A percentile compares a stretch with the other conserved stretches of the same genome.
phyloP scores from a whole-genome alignment of 2,329 filamentous ascomycete species.

The Chaetomium olivaceum region DNA sequence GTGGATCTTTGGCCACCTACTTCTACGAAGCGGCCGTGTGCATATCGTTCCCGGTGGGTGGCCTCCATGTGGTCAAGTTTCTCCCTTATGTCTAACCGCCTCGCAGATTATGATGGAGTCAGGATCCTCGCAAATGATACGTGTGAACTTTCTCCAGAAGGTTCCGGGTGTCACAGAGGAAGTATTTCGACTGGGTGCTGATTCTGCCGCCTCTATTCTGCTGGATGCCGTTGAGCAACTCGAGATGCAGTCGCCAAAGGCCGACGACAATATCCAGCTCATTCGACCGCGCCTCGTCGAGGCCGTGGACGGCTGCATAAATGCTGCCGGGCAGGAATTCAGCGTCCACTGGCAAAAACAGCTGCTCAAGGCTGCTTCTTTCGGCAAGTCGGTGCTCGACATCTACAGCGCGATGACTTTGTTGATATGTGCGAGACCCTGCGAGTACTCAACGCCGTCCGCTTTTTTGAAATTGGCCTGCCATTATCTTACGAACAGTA shows the following conservation, averaged over 20 bases:
- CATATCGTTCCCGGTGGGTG: conserved; percentile 78
- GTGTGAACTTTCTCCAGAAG: conserved; percentile 98
- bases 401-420: conserved; percentile 97
- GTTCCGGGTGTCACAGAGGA: conserved; percentile 84
- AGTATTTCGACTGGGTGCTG: conserved; percentile 85
- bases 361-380: conserved; percentile 92
- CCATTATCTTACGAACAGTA: conserved; percentile 94
- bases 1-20: conserved; percentile 72
- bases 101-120: conserved; percentile 73
- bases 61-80: neutral
- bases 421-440: conserved; percentile 97
- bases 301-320: conserved; percentile 90
- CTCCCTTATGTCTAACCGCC: conserved; percentile 1
- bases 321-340: conserved; percentile 90
- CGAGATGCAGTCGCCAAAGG: conserved; percentile 91
- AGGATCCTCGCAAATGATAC: conserved; percentile 86
- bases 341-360: conserved; percentile 91
- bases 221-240: conserved; percentile 89
- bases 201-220: conserved; percentile 86
- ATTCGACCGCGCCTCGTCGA: conserved; percentile 86
- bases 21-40: conserved; percentile 84
- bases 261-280: conserved; percentile 94
- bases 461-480: conserved; percentile 87
- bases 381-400: conserved; percentile 95
- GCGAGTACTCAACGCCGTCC: conserved; percentile 86